Percentiles rank a stretch among this genome's conserved stretches.
These are phyloP conservation scores for Gossypium rotundifolium DNA, from an alignment of 345 rosid species.

Conservation along the genomic window DNA sequence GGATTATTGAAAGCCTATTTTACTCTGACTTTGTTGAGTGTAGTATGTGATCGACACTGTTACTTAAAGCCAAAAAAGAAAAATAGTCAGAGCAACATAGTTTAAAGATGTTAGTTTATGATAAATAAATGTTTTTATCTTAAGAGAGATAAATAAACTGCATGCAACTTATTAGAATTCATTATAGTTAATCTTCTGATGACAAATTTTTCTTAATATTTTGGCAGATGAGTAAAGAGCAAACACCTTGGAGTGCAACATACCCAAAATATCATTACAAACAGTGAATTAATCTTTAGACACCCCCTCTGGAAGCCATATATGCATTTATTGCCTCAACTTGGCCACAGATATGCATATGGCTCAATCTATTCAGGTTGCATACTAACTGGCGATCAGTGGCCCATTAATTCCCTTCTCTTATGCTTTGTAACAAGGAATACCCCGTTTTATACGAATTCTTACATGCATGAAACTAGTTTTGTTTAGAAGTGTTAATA, in stretches of 20 bases:
- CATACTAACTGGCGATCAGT: slow-evolving; percentile 25
- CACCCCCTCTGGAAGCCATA: slow-evolving; percentile 15
- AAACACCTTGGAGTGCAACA: slow-evolving; percentile 18
- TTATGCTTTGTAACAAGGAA: slow-evolving; percentile 7
- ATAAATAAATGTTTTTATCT: background rate
- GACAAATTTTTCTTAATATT: background rate
- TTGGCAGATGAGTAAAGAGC: slow-evolving; percentile 32
- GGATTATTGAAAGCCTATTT: no score
- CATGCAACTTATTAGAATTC: no score
- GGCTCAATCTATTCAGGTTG: slow-evolving; percentile 16
- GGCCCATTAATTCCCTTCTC: background rate
- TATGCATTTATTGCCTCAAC: slow-evolving; percentile 28
- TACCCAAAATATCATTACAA: slow-evolving; percentile 20
- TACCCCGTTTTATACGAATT: background rate
- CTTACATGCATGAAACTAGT: slow-evolving; percentile 1
- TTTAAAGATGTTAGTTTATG: no score
- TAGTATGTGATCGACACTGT: background rate
- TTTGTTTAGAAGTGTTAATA: background rate
- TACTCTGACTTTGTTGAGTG: background rate
- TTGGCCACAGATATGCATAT: slow-evolving; percentile 29
- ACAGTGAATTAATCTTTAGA: slow-evolving; percentile 2
- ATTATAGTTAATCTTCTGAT: background rate
- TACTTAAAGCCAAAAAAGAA: no score
- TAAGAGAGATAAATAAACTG: background rate
- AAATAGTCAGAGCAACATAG: no score